Conservation (phyloP, 768 basidiomycete species). For the Cystoderma amianthinum region DNA sequence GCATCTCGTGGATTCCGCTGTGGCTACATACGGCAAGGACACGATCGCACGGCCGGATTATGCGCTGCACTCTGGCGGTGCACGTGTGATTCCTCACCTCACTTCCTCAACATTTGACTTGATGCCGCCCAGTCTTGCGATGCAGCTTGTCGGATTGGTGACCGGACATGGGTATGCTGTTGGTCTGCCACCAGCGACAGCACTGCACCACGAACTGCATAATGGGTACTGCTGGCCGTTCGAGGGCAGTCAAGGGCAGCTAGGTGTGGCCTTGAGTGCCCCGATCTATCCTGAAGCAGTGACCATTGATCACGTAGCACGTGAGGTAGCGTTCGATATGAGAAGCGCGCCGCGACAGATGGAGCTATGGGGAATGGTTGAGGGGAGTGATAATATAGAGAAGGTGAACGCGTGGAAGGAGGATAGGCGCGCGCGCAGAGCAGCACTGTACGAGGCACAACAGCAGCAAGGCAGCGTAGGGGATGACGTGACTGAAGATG, state of each 20-base stretch:
- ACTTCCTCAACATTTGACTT: slow-evolving; percentile 78
- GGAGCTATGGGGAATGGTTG: slow-evolving; percentile 89
- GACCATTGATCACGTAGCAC: slow-evolving; percentile 85
- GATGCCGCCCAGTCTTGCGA: slow-evolving; percentile 39
- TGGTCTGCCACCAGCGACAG: slow-evolving; percentile 80
- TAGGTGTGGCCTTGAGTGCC: slow-evolving; percentile 74
- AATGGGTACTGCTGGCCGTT: slow-evolving; percentile 95
- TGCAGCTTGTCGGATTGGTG: slow-evolving; percentile 45
- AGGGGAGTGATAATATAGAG: slow-evolving; percentile 63
- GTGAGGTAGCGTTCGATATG: slow-evolving; percentile 77
- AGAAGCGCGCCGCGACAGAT: slow-evolving; percentile 77
- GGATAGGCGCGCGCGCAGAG: slow-evolving; percentile 20
- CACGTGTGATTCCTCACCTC: slow-evolving; percentile 69
- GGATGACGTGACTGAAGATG: slow-evolving; percentile 26
- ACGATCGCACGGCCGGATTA: slow-evolving; percentile 77
- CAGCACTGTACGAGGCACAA: slow-evolving; percentile 19
- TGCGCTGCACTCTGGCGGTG: slow-evolving; percentile 81
- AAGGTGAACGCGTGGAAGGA: slow-evolving; percentile 53
- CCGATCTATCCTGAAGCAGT: slow-evolving; percentile 72
- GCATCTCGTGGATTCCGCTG: slow-evolving; percentile 70
- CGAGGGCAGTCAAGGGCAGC: slow-evolving; percentile 65
- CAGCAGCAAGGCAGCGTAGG: slow-evolving; percentile 14
- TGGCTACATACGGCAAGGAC: slow-evolving; percentile 67
- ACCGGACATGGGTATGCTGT: slow-evolving; percentile 56
- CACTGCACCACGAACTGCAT: slow-evolving; percentile 79